Evolutionary conservation across 305 asterid genomes (phyloP).

Genomic region (Fraxinus angustifolia): DNA sequence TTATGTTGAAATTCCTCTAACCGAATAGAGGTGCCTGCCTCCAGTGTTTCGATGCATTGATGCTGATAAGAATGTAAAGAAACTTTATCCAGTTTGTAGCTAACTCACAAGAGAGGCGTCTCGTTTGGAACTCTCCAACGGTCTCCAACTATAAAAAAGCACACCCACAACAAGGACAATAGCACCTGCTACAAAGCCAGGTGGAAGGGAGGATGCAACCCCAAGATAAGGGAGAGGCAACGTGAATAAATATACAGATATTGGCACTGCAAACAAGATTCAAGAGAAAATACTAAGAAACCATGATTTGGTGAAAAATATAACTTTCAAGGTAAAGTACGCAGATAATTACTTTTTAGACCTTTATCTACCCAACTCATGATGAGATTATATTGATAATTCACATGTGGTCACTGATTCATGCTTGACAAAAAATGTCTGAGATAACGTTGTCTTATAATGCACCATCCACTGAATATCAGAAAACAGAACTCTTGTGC

Average conservation of each 20-base stretch:
- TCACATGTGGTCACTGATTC: neutral
- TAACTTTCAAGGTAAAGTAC: neutral
- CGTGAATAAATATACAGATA: conserved; percentile 81
- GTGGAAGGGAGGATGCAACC: conserved; percentile 77
- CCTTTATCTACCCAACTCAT: neutral
- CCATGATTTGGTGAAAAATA: neutral
- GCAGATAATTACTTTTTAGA: neutral
- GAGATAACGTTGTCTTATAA: neutral
- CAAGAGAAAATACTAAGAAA: neutral
- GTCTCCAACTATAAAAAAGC: conserved; percentile 66
- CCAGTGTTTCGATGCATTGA: conserved; percentile 6
- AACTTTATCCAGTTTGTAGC: conserved; percentile 4
- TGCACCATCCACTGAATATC: neutral
- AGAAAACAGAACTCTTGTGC: neutral
- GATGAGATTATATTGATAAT: neutral
- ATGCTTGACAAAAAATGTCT: neutral
- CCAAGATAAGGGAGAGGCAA: conserved; percentile 90
- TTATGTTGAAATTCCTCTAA: neutral
- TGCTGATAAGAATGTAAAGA: conserved; percentile 4
- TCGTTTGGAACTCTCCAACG: conserved; percentile 38
- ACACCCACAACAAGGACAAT: conserved; percentile 60
- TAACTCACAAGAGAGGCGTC: conserved; percentile 32
- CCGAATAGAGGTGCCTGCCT: neutral
- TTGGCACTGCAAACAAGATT: conserved; percentile 56
- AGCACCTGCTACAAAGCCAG: conserved; percentile 83